phyloP scores from a whole-genome alignment of 345 rosid genomes.

The Chamaenerion angustifolium region DNA sequence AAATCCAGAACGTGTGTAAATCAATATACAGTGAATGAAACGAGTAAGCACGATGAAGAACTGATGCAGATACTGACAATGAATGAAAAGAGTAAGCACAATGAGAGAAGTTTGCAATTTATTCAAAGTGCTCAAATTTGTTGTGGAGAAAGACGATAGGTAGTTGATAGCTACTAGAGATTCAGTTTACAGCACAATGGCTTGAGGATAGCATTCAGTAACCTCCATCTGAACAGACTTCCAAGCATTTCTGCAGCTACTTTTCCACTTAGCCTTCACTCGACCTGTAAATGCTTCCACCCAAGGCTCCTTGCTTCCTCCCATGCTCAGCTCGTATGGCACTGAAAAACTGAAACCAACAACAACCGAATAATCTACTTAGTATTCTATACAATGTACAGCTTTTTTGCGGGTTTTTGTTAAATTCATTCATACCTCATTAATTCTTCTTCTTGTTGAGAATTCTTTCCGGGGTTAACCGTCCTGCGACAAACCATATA shows the following conservation, averaged over 20 bases:
- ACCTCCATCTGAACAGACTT: conserved; percentile 56
- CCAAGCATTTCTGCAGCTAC: conserved; percentile 49
- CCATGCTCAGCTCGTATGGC: conserved; percentile 85
- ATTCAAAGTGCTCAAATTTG: too few species aligned
- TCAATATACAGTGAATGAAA: too few species aligned
- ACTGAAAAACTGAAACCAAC: conserved; percentile 53
- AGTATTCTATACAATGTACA: not conserved
- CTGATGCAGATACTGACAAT: too few species aligned
- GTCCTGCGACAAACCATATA: conserved; percentile 44
- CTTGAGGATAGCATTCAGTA: conserved; percentile 70
- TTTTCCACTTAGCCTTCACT: conserved; percentile 45
- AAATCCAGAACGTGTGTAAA: too few species aligned
- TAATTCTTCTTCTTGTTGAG: conserved; percentile 42
- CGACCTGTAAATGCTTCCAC: conserved; percentile 41
- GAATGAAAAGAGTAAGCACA: too few species aligned
- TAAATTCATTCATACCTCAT: conserved; percentile 38
- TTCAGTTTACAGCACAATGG: conserved; percentile 70
- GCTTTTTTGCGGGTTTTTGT: not conserved
- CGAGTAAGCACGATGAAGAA: too few species aligned
- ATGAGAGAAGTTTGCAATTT: too few species aligned
- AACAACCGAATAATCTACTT: not conserved
- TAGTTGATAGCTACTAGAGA: too few species aligned
- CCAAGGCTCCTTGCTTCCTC: conserved; percentile 65
- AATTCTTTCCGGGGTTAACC: conserved; percentile 16
- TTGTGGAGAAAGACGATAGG: too few species aligned